Evolutionary conservation across 495 filamentous ascomycete species (phyloP).

Genomic region (Penicillium coprophilum): DNA sequence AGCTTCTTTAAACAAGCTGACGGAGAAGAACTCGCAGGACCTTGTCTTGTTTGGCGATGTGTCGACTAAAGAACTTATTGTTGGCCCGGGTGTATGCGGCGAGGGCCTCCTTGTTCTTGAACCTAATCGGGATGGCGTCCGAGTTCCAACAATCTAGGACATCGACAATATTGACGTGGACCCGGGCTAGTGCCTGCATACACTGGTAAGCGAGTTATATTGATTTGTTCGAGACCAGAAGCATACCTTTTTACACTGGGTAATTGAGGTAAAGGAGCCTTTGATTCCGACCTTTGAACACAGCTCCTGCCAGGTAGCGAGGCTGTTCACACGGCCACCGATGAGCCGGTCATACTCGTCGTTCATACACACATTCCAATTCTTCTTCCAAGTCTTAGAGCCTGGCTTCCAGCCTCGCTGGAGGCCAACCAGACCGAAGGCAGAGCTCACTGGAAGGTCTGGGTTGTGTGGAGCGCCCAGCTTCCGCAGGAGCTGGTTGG

Average conservation of each 20-base stretch:
- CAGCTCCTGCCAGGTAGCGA: slow-evolving; percentile 31
- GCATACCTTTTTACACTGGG: slow-evolving; percentile 43
- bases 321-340: slow-evolving; percentile 14
- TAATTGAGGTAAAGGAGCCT: slow-evolving; percentile 30
- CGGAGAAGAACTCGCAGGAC: slow-evolving; percentile 44
- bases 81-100: slow-evolving; percentile 35
- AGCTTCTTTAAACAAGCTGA: slow-evolving; percentile 9
- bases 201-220: background rate
- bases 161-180: slow-evolving; percentile 54
- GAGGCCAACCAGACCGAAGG: slow-evolving; percentile 26
- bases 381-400: slow-evolving; percentile 20
- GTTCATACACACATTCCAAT: slow-evolving; percentile 25
- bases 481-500: background rate
- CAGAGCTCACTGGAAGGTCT: slow-evolving; percentile 10
- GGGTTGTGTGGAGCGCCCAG: slow-evolving; percentile 1
- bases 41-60: slow-evolving; percentile 38
- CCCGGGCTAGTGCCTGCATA: slow-evolving; percentile 25
- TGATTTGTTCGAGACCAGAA: background rate
- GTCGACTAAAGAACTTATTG: slow-evolving; percentile 33
- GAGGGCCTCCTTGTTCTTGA: slow-evolving; percentile 31
- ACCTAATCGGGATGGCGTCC: slow-evolving; percentile 28
- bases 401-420: slow-evolving; percentile 24
- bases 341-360: slow-evolving; percentile 26
- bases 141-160: slow-evolving; percentile 47
- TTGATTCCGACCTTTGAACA: slow-evolving; percentile 36